phyloP scores from a whole-genome alignment of 495 filamentous ascomycete genomes.

The Tuber aestivum region DNA sequence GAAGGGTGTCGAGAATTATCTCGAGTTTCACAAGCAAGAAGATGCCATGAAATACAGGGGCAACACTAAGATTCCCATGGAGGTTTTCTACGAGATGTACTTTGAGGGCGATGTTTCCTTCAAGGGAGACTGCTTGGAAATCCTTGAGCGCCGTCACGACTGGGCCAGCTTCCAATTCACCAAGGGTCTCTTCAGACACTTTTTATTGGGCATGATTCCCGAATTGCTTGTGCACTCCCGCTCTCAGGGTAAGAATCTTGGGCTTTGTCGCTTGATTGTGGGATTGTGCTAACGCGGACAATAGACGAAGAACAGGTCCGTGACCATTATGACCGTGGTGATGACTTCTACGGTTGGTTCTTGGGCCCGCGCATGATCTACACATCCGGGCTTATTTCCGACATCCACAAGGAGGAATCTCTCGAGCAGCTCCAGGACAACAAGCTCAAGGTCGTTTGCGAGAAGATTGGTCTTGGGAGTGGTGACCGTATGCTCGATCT shows the following conservation, averaged over 20 bases:
- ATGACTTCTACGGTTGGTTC: constrained; percentile 88
- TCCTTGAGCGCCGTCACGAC: constrained; percentile 78
- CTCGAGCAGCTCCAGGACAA: constrained; percentile 86
- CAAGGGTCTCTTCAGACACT: constrained; percentile 59
- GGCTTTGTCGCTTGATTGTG: background rate
- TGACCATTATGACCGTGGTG: constrained; percentile 78
- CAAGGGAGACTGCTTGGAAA: constrained; percentile 73
- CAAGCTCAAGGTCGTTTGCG: constrained; percentile 77
- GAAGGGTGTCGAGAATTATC: constrained; percentile 74
- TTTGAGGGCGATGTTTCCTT: constrained; percentile 79
- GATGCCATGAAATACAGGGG: constrained; percentile 69
- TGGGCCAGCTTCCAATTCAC: constrained; percentile 84
- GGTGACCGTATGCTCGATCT: constrained; percentile 74
- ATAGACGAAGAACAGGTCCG: constrained; percentile 82
- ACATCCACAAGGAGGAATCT: constrained; percentile 66
- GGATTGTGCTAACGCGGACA: constrained; percentile 12
- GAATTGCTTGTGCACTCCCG: constrained; percentile 75
- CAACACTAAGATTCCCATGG: constrained; percentile 72
- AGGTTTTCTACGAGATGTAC: constrained; percentile 86
- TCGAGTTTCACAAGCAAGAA: constrained; percentile 70
- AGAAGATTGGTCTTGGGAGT: constrained; percentile 69
- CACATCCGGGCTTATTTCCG: constrained; percentile 74
- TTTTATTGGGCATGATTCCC: constrained; percentile 65
- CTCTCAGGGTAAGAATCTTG: constrained; percentile 55
- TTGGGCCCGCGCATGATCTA: constrained; percentile 88